Evolutionary conservation across 805 yeast species (phyloP), one percentile per base, ranked within the genome.

Genomic region (Geotrichum ghanense): DNA sequence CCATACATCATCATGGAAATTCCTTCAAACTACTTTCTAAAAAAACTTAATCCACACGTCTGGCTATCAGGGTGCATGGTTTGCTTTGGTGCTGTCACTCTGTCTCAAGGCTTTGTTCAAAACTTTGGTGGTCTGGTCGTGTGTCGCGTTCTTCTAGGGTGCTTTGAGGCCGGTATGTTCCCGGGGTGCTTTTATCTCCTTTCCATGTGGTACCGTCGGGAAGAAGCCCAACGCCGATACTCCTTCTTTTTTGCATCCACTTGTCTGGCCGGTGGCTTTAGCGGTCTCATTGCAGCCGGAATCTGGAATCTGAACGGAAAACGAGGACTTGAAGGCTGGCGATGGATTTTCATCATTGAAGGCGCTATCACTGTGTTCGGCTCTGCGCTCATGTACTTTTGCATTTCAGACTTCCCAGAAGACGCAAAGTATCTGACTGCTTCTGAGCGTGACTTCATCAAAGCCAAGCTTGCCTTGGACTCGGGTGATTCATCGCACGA

Each of bases 231-330:
- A 64, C 73, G 78, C 57, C 65, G 90, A 45, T 81, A 79, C 61
- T 72, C 82, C 27, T 73, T 78, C 45, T 82, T 83, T 63, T 81
- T 83, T 65, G 69, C 81, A 25, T 77, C 82, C 42, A 80, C 89
- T 3, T 75, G 82, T 52, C 69, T 83, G 47, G 85, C 89, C 1
- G 89, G 92, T 59, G 88, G 83, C 21, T 82, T 83, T 53, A 81
- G 82, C 10, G 88, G 88, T 48, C 77, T 84, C 23, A 71, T 83
- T 53, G 87, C 89, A 5, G 78, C 74, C 54, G 49, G 76, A 51
- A 74, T 81, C 50, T 63, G 76, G 53, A 77, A 76, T 35, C 67
- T 82, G 54, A 70, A 76, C 51, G 66, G 68, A 47, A 60, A 64
- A 44, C 62, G 51, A 3, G 74, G 74, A 1, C 56, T 67, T 39